Evolutionary conservation across 306 rosid genomes (phyloP), one percentile per base, ranked within the genome.

Genomic region (Inga laurina): DNA sequence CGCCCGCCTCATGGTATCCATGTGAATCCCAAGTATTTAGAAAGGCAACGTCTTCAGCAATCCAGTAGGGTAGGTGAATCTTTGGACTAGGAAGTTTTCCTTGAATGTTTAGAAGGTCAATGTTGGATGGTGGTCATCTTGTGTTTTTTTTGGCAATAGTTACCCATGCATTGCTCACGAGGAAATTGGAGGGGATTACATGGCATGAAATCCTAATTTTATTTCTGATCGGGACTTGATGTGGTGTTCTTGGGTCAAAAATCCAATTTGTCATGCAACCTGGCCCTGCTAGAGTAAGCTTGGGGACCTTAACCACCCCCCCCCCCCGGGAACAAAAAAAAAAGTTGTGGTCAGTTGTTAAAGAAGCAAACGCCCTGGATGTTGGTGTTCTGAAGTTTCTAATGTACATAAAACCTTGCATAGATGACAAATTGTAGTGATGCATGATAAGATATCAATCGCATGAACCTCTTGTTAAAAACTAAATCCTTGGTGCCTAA

Each of bases 11-110:
- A 93, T 72, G 90, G 97, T 81, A 93, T 95, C 84, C 98, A 95
- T 82, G 97, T 95, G 72, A 93, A 95, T 88, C 98, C 98, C 83
- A 93, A 93, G 85, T 95, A 93, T 88, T 85, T 95, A 78, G 98
- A 95, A 85, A 91, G 93, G 77, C 98, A 94, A 83, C 93, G 93
- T 52, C 92, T 95, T 84, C 97, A 93, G 91, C 97, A 91, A 89
- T 89, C 94, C 34, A 79, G 80, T 69, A 81, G 88, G 93, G 98
- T 95, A 85, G 69, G 97, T 86, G 83, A 83, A 80, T 73, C 62
- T 54, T 77, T 77, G 39, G 65, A 44, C 61, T 44, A 21, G 43
- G 56, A 57, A 54, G 78, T 84, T 70, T 52, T 56, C 48, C 30
- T 68, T 8, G 9, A 10, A 44, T 30, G 27, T 24, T 30, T 75